Conservation (phyloP, 1,284 basidiomycete genomes). For the Apiotrichum mycotoxinovorans region DNA sequence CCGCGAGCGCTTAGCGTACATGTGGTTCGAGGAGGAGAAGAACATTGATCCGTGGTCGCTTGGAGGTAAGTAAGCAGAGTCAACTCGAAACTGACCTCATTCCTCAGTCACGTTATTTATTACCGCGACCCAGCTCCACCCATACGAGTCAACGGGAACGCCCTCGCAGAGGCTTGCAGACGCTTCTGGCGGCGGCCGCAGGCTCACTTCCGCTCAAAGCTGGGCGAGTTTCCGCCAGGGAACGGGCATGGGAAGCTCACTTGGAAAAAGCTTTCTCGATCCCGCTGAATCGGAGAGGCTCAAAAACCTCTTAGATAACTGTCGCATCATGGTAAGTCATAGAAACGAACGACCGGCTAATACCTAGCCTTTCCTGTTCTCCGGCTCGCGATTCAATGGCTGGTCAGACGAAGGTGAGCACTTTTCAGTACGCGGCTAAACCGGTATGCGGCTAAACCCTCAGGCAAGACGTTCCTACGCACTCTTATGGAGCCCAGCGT, state of each 20-base stretch:
- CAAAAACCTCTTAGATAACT: not conserved
- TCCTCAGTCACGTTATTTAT: constrained; percentile 14
- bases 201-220: not conserved
- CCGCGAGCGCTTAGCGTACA: constrained; percentile 12
- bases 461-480: constrained; percentile 8
- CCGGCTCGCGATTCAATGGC: not conserved
- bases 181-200: not conserved
- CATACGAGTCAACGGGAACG: constrained; percentile 7
- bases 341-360: not conserved
- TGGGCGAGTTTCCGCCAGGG: constrained; percentile 4
- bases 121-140: constrained; percentile 4
- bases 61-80: constrained; percentile 22
- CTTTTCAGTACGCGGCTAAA: not conserved
- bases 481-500: constrained; percentile 1
- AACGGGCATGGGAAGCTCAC: not conserved
- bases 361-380: not conserved
- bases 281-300: not conserved
- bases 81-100: not conserved
- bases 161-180: not conserved
- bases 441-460: no score
- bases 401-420: not conserved
- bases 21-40: constrained; percentile 24
- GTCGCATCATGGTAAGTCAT: not conserved
- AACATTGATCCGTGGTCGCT: constrained; percentile 26
- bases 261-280: not conserved